phyloP scores from a whole-genome alignment of 257 asterid species.

The Lavandula angustifolia region DNA sequence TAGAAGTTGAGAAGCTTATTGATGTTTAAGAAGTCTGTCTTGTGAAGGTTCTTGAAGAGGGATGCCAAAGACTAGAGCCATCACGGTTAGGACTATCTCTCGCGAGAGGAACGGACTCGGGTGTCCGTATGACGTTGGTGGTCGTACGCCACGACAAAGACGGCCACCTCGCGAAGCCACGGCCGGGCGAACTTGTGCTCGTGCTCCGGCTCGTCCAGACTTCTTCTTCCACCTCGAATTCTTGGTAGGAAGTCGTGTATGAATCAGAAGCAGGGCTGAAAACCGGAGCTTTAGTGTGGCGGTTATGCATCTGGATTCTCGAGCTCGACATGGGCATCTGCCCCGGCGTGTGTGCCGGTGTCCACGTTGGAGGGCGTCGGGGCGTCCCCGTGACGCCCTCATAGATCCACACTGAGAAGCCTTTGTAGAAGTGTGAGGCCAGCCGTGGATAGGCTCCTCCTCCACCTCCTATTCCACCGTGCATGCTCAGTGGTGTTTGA shows the following conservation, averaged over 20 bases:
- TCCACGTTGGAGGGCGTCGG: constrained; percentile 77
- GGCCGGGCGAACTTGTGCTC: constrained; percentile 71
- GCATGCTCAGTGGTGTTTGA: constrained; percentile 53
- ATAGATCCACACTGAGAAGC: constrained; percentile 77
- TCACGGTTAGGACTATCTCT: constrained; percentile 66
- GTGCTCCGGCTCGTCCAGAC: constrained; percentile 66
- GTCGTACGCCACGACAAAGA: constrained; percentile 82
- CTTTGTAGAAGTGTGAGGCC: constrained; percentile 89
- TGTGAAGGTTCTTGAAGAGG: constrained; percentile 52
- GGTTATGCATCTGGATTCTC: constrained; percentile 46
- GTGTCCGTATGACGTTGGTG: constrained; percentile 75
- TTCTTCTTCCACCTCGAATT: constrained; percentile 52
- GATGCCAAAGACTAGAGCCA: constrained; percentile 79
- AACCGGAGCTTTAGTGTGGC: constrained; percentile 39
- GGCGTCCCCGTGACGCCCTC: constrained; percentile 78
- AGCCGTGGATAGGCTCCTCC: constrained; percentile 44
- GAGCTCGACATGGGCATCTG: constrained; percentile 47
- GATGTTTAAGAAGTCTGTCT: constrained; percentile 49
- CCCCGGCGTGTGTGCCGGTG: constrained; percentile 62
- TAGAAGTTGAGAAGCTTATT: constrained; percentile 75
- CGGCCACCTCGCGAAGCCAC: constrained; percentile 74
- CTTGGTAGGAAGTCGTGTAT: constrained; percentile 46
- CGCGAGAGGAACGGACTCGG: constrained; percentile 81
- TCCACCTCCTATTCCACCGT: constrained; percentile 35
- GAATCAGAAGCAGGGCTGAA: constrained; percentile 47